Base-by-base conservation (phyloP, 805 yeast species). In the Cyberlindnera meyerae region DNA sequence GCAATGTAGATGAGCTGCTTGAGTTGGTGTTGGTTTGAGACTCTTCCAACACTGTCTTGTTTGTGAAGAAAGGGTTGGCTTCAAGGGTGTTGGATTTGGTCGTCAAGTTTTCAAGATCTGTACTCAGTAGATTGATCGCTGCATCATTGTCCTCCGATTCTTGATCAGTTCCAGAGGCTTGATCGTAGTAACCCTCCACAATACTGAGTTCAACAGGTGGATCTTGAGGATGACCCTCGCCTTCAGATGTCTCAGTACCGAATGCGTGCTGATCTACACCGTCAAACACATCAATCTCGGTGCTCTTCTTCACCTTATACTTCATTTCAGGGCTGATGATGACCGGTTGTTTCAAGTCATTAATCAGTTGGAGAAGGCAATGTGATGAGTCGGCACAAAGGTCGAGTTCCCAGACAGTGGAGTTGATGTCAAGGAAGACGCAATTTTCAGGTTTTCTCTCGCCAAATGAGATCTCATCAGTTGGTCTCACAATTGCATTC, bases 331-430 rank as follows among this genome's bases (percentile, higher is more conserved):
- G 78, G 1, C 68, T 65, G 27, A 82, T 77, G 6, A 68, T 58
- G 2, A 84, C 58, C 0, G 89, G 88, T 11, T 75, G 75, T 48
- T 82, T 84, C 48, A 89, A 63, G 50, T 87, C 95, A 41, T 75
- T 78, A 8, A 80, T 45, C 8, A 84, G 50, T 43, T 82, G 94
- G 2, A 77, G 43, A 28, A 89, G 57, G 11, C 90, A 75, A 49
- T 85, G 82, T 0, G 79, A 70, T 0, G 96, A 86, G 54, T 89
- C 97, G 1, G 96, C 90, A 62, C 96, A 88, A 3, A 80, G 40
- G 18, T 77, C 78, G 1, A 81, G 31, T 15, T 61, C 65, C 12
- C 71, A 54, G 13, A 62, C 61, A 38, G 76, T 83, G 6, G 75
- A 44, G 34, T 67, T 68, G 8, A 78, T 51, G 31, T 70, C 71